These are phyloP conservation scores for Penicillium sp. DNA, from an alignment of 2,329 filamentous ascomycete genomes.

Conservation along the genomic window DNA sequence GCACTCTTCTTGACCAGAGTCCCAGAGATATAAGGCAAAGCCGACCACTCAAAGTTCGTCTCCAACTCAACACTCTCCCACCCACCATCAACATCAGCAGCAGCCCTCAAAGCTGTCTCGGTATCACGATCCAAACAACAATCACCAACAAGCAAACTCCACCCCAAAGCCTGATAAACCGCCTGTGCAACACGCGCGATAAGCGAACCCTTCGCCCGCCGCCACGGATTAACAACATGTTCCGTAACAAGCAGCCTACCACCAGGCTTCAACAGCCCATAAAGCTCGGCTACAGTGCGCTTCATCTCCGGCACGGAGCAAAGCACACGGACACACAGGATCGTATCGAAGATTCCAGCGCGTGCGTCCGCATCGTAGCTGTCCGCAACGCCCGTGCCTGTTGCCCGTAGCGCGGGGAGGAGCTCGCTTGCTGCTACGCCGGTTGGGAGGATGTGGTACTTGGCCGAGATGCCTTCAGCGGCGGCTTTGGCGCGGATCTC, in stretches of 20 bases:
- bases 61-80: conserved; percentile 54
- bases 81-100: conserved; percentile 42
- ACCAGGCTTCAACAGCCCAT: conserved; percentile 54
- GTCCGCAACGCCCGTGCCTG: conserved; percentile 33
- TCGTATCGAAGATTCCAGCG: conserved; percentile 53
- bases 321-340: conserved; percentile 55
- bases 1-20: conserved; percentile 39
- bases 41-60: conserved; percentile 37
- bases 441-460: conserved; percentile 52
- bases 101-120: conserved; percentile 42
- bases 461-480: conserved; percentile 43
- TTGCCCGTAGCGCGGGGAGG: conserved; percentile 32
- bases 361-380: conserved; percentile 13
- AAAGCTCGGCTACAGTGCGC: conserved; percentile 48
- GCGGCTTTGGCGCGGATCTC: conserved; percentile 44
- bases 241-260: conserved; percentile 57
- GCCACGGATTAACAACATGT: conserved; percentile 56
- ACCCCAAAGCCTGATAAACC: conserved; percentile 48
- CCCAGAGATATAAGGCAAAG: conserved; percentile 45
- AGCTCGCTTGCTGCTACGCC: conserved; percentile 50
- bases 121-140: conserved; percentile 55
- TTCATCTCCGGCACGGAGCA: conserved; percentile 54
- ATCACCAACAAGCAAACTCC: conserved; percentile 54
- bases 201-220: conserved; percentile 46
- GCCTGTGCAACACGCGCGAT: conserved; percentile 48